Percentiles rank a stretch among this genome's conserved stretches.
Evolutionary conservation across 495 filamentous ascomycete genomes (phyloP).

Genomic region (Xylaria venustula): DNA sequence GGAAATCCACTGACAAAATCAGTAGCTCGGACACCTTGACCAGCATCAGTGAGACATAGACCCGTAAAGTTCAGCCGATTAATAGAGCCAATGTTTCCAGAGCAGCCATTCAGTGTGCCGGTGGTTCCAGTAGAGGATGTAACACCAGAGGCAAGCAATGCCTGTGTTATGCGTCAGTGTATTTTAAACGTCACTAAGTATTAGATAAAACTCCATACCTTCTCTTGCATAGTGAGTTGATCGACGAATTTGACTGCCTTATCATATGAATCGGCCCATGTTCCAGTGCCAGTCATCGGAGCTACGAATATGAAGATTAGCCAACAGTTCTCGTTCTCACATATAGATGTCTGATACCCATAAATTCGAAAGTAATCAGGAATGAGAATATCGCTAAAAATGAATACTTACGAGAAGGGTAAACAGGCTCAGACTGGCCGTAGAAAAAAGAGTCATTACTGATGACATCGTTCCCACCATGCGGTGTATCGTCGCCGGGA

Average conservation of each 20-base stretch:
- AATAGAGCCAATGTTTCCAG: constrained; percentile 38
- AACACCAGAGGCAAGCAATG: constrained; percentile 45
- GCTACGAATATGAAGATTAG: constrained; percentile 44
- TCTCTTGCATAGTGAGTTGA: constrained; percentile 80
- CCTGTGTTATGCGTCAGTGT: constrained; percentile 22
- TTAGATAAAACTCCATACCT: constrained; percentile 55
- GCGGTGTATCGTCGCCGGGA: constrained; percentile 17
- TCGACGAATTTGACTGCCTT: constrained; percentile 76
- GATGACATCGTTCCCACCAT: constrained; percentile 22
- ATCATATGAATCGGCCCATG: constrained; percentile 72
- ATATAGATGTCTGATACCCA: constrained; percentile 6
- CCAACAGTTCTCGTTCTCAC: neutral
- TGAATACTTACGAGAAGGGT: constrained; percentile 69
- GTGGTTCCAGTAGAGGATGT: constrained; percentile 27
- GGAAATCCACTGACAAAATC: constrained; percentile 50
- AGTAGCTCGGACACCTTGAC: constrained; percentile 46
- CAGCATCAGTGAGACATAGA: constrained; percentile 51
- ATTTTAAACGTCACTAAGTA: neutral
- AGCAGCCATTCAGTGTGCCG: constrained; percentile 39
- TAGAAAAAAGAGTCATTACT: constrained; percentile 49
- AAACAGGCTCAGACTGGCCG: constrained; percentile 70
- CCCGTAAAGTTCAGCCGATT: constrained; percentile 48
- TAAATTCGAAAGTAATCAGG: neutral
- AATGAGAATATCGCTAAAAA: neutral
- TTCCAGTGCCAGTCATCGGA: constrained; percentile 39